A percentile compares a stretch with the other conserved stretches of the same genome.
These are phyloP conservation scores for Phoma sp. DNA, from an alignment of 2,329 filamentous ascomycete species.

Conservation along the genomic window DNA sequence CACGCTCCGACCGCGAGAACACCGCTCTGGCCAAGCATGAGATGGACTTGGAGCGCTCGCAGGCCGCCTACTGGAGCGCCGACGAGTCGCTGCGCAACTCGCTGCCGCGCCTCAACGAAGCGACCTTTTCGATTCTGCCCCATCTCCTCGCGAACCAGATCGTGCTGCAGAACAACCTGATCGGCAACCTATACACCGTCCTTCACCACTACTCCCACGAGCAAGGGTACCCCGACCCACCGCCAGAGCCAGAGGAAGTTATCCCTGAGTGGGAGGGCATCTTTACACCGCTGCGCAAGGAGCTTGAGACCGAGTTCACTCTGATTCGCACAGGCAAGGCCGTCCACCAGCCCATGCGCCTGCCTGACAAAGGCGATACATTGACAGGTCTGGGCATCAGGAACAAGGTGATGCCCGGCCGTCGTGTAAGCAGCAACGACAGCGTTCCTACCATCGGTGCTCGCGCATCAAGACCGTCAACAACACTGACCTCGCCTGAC, in stretches of 20 bases:
- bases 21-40: slow-evolving; percentile 73
- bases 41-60: slow-evolving; percentile 68
- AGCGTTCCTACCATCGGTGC: slow-evolving; percentile 39
- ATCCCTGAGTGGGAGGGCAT: slow-evolving; percentile 68
- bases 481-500: slow-evolving; percentile 31
- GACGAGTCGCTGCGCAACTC: slow-evolving; percentile 75
- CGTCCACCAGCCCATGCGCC: slow-evolving; percentile 61
- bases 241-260: slow-evolving; percentile 74
- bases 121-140: slow-evolving; percentile 75
- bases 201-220: slow-evolving; percentile 75
- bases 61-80: slow-evolving; percentile 74
- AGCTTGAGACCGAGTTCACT: slow-evolving; percentile 67
- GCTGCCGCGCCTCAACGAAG: slow-evolving; percentile 73
- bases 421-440: slow-evolving; percentile 43
- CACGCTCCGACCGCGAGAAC: slow-evolving; percentile 75
- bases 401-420: slow-evolving; percentile 49
- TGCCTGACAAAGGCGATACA: slow-evolving; percentile 54
- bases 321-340: slow-evolving; percentile 72
- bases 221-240: slow-evolving; percentile 71
- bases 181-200: slow-evolving; percentile 79
- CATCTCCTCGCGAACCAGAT: slow-evolving; percentile 73
- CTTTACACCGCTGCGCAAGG: slow-evolving; percentile 67
- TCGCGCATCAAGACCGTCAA: slow-evolving; percentile 36
- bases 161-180: slow-evolving; percentile 76
- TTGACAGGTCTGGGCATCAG: slow-evolving; percentile 56